Evolutionary conservation across 2,329 filamentous ascomycete genomes (phyloP).

Genomic region (Nothopassalora personata): DNA sequence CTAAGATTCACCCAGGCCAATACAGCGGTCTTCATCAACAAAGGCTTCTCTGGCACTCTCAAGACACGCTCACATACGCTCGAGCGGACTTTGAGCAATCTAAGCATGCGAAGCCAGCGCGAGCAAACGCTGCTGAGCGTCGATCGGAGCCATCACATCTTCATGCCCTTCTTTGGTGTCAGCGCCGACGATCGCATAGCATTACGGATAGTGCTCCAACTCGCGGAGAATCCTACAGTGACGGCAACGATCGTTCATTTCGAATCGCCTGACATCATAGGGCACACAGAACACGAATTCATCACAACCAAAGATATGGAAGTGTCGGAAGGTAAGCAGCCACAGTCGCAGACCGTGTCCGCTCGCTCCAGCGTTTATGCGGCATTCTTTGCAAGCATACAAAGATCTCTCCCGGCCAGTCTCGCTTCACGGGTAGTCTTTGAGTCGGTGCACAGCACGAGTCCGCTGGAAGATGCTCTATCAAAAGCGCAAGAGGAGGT

Average conservation of each 20-base stretch:
- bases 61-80: slow-evolving; percentile 35
- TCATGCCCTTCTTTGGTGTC: slow-evolving; percentile 74
- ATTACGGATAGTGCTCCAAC: slow-evolving; percentile 73
- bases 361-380: slow-evolving; percentile 36
- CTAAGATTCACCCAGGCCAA: slow-evolving; percentile 61
- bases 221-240: slow-evolving; percentile 72
- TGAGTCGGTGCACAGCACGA: slow-evolving; percentile 40
- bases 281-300: slow-evolving; percentile 13
- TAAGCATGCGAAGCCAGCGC: slow-evolving; percentile 57
- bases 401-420: slow-evolving; percentile 50
- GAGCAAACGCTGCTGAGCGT: slow-evolving; percentile 56
- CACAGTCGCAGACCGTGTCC: slow-evolving; percentile 7
- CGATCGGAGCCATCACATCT: slow-evolving; percentile 74
- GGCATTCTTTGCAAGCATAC: slow-evolving; percentile 53
- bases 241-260: slow-evolving; percentile 71
- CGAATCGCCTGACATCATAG: slow-evolving; percentile 25
- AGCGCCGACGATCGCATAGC: slow-evolving; percentile 76
- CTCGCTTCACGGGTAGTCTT: slow-evolving; percentile 56
- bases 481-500: slow-evolving; percentile 55
- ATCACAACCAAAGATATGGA: slow-evolving; percentile 6
- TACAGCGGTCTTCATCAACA: slow-evolving; percentile 74
- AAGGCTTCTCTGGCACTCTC: slow-evolving; percentile 53
- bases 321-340: slow-evolving; percentile 9
- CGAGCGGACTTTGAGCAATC: slow-evolving; percentile 47
- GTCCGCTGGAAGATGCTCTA: slow-evolving; percentile 44